Base-by-base conservation (phyloP, 2,329 filamentous ascomycete species). In the Penicillium rolfsii region DNA sequence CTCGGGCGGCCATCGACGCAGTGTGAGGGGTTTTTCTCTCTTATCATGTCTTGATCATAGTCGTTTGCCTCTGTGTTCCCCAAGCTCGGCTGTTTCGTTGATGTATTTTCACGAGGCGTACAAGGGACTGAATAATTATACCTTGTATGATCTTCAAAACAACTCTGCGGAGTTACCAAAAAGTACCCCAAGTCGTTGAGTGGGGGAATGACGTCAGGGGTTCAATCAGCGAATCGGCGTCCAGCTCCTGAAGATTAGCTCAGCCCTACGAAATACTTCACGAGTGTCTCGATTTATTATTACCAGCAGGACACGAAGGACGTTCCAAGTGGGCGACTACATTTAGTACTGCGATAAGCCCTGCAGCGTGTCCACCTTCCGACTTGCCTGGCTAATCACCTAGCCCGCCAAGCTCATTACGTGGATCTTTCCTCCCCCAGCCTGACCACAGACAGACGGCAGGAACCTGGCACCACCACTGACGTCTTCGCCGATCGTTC, bases 1-100 rank as follows among this genome's bases (percentile, higher is more conserved):
- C 87, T 30, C 82, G 90, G 70, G 90, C 90, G 28, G 87, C 84
- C 65, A 91, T 93, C 83, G 90, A 93, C 76, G 89, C 89, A 22
- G 85, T 93, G 12, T 91, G 81, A 76, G 38, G 30, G 19, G 33
- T 38, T 55, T 45, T 36, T 48, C 35, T 38, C 45, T 40, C 33
- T 33, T 36, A n/a, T 52, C 49, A 52, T 40, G n/a, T 40, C 50
- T 22, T 35, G 19, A 19, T 26, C 49, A 14, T 48, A 30, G 43
- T 57, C 22, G 22, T 49, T 28, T 16, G 52, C 24, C 26, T 48
- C 35, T 16, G 24, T 38, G 6, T 33, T 28, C 33, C 30, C 16
- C 33, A 43, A n/a, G 43, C 16, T 55, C 36, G 19, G 26, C 38
- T 55, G 19, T 48, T 48, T 48, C 45, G 36, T n/a, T 12, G 28